A percentile compares a stretch with the other conserved stretches of the same genome.
Conservation (phyloP, 345 rosid species). For the Gossypium mustelinum region DNA sequence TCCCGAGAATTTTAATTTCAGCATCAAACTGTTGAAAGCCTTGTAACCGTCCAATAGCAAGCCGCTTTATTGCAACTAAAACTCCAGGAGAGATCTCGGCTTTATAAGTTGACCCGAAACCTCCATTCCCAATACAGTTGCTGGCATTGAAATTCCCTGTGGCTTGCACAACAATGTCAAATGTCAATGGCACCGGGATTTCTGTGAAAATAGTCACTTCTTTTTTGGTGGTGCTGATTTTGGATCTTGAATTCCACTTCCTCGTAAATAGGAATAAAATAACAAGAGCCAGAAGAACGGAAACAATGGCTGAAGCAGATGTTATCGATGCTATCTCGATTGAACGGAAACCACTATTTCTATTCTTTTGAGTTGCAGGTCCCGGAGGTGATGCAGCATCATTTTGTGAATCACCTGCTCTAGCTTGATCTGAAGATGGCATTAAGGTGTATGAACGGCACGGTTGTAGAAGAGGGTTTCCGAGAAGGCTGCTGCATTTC, state of each 20-base stretch:
- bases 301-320: conserved; percentile 59
- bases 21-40: conserved; percentile 63
- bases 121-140: conserved; percentile 64
- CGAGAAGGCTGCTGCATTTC: conserved; percentile 46
- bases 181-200: conserved; percentile 42
- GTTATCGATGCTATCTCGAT: conserved; percentile 62
- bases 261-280: conserved; percentile 43
- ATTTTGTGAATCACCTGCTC: conserved; percentile 31
- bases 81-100: conserved; percentile 45
- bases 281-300: conserved; percentile 50
- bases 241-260: conserved; percentile 46
- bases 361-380: not conserved
- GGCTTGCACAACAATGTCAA: conserved; percentile 51
- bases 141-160: conserved; percentile 55
- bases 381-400: conserved; percentile 32
- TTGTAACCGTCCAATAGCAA: conserved; percentile 61
- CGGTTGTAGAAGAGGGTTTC: conserved; percentile 50
- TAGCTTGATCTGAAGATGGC: conserved; percentile 39
- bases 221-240: conserved; percentile 33
- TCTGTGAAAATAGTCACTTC: conserved; percentile 52
- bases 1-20: conserved; percentile 55
- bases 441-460: conserved; percentile 35
- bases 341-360: conserved; percentile 32
- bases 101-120: conserved; percentile 62
- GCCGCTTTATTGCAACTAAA: conserved; percentile 55